Conservation (phyloP, 2,329 filamentous ascomycete species). For the Diplodia sapinea region DNA sequence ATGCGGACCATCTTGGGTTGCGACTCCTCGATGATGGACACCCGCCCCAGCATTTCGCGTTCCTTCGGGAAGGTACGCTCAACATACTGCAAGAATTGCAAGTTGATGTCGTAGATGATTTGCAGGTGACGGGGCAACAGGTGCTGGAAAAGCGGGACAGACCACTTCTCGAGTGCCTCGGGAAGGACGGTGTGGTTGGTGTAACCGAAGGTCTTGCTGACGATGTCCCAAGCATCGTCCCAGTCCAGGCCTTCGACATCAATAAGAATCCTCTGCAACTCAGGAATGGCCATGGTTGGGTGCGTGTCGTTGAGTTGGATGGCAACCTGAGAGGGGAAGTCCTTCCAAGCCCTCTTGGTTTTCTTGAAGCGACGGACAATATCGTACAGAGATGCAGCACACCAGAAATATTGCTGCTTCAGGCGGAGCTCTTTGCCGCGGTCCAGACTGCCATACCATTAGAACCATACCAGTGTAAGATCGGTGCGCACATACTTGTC, state of each 20-base stretch:
- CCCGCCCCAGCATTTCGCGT: slow-evolving; percentile 79
- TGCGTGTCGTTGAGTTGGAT: slow-evolving; percentile 99
- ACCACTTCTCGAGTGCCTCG: slow-evolving; percentile 98
- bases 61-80: slow-evolving; percentile 91
- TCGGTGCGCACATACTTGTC: slow-evolving; percentile 65
- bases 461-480: background rate
- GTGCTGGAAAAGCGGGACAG: slow-evolving; percentile 88
- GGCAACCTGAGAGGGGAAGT: slow-evolving; percentile 92
- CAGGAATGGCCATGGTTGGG: slow-evolving; percentile 93
- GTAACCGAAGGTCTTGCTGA: slow-evolving; percentile 78
- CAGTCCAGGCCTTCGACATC: slow-evolving; percentile 91
- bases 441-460: slow-evolving; percentile 63
- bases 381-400: slow-evolving; percentile 92
- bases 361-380: slow-evolving; percentile 99
- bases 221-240: slow-evolving; percentile 85
- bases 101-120: slow-evolving; percentile 98
- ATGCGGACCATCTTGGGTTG: slow-evolving; percentile 98
- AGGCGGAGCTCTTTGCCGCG: slow-evolving; percentile 94
- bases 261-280: slow-evolving; percentile 89
- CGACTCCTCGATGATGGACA: slow-evolving; percentile 98
- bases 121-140: slow-evolving; percentile 92
- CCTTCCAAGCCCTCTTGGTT: slow-evolving; percentile 84
- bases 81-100: slow-evolving; percentile 88
- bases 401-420: slow-evolving; percentile 99
- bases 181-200: slow-evolving; percentile 98